A percentile compares a stretch with the other conserved stretches of the same genome.
Evolutionary conservation across 441 rosid genomes (phyloP).

Genomic region (Erodium moschatum): DNA sequence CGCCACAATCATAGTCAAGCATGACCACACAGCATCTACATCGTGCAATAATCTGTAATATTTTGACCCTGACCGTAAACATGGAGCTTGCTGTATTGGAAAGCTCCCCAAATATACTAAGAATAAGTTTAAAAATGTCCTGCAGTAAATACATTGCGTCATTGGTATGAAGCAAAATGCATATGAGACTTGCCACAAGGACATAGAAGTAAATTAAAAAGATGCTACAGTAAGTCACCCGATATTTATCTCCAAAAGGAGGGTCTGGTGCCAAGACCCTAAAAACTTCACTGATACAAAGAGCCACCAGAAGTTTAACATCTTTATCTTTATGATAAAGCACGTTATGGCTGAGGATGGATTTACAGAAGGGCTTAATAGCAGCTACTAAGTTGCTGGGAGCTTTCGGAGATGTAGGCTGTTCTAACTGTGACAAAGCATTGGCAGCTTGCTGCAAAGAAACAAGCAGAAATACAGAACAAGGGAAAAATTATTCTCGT

Average conservation of each 20-base stretch:
- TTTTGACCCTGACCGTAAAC: constrained; percentile 69
- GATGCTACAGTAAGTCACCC: constrained; percentile 32
- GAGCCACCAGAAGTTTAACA: constrained; percentile 61
- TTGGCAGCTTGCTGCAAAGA: constrained; percentile 55
- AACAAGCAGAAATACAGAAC: neutral
- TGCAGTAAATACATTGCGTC: constrained; percentile 23
- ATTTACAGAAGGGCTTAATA: constrained; percentile 41
- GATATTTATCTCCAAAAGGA: constrained; percentile 65
- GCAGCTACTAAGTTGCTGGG: constrained; percentile 38
- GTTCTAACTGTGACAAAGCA: constrained; percentile 58
- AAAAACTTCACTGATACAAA: constrained; percentile 60
- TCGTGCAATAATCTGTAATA: constrained; percentile 65
- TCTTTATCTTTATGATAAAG: constrained; percentile 59
- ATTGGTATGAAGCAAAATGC: neutral
- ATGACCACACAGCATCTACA: constrained; percentile 67
- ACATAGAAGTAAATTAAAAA: constrained; percentile 2
- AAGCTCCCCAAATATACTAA: constrained; percentile 54
- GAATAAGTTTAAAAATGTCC: constrained; percentile 62
- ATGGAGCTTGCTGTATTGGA: constrained; percentile 55
- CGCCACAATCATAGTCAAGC: constrained; percentile 59
- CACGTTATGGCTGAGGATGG: constrained; percentile 52
- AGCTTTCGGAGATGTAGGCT: constrained; percentile 37
- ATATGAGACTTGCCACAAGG: constrained; percentile 3
- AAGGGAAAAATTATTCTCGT: neutral
- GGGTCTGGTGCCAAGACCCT: constrained; percentile 75